phyloP scores from a whole-genome alignment of 169 alveolate genomes.

The Plasmodium reichenowi region DNA sequence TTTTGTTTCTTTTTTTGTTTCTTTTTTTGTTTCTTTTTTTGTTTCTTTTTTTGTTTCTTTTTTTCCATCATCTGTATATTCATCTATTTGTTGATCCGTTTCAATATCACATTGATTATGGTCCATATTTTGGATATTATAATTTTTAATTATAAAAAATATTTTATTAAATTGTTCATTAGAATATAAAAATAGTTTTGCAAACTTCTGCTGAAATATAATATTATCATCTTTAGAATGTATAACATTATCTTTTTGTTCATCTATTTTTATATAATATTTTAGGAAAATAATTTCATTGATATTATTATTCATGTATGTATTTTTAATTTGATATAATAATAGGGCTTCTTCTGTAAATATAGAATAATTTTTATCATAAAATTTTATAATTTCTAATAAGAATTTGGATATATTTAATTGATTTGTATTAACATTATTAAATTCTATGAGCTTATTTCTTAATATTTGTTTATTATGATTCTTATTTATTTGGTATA shows the following conservation, averaged over 20 bases:
- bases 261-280: conserved; percentile 56
- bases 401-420: conserved; percentile 40
- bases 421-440: conserved; percentile 9
- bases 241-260: neutral
- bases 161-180: conserved; percentile 42
- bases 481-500: no score
- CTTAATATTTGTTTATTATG: neutral
- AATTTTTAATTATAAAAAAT: conserved; percentile 29
- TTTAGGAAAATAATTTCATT: conserved; percentile 60
- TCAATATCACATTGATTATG: neutral
- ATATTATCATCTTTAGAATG: neutral
- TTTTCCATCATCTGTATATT: neutral
- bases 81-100: no score
- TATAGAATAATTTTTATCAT: conserved; percentile 11
- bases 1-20: neutral
- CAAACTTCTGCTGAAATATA: conserved; percentile 18
- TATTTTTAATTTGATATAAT: conserved; percentile 33
- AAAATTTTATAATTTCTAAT: conserved; percentile 50
- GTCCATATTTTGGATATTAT: conserved; percentile 7
- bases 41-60: conserved; percentile 6
- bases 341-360: conserved; percentile 53
- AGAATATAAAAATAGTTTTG: conserved; percentile 27
- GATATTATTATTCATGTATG: conserved; percentile 35
- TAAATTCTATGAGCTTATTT: conserved; percentile 10
- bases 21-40: neutral